phyloP scores from a whole-genome alignment of 2,329 filamentous ascomycete species.

The Alternaria rosae region DNA sequence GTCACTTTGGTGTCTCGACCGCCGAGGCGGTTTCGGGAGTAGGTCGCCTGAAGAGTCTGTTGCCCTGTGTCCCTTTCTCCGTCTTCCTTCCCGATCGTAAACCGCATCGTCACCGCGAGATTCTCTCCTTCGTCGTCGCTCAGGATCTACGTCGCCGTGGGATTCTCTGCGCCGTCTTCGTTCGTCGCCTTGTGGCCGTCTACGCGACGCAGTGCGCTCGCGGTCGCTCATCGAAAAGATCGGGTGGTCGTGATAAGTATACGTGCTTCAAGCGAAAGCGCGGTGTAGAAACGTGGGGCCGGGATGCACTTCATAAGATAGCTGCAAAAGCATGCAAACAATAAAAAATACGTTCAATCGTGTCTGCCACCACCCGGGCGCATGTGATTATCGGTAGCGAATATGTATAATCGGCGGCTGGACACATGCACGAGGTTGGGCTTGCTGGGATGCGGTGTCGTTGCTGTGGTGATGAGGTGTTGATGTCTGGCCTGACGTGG shows the following conservation, averaged over 20 bases:
- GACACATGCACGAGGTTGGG: slow-evolving; percentile 25
- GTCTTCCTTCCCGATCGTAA: slow-evolving; percentile 38
- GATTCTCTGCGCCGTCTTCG: slow-evolving; percentile 41
- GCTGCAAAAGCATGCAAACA: slow-evolving; percentile 7
- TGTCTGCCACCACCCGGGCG: background rate
- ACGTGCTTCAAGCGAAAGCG: slow-evolving; percentile 4
- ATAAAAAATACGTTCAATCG: slow-evolving; percentile 5
- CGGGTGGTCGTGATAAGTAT: background rate
- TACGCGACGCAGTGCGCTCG: slow-evolving; percentile 30
- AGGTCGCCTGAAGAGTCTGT: slow-evolving; percentile 51
- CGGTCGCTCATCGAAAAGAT: slow-evolving; percentile 28
- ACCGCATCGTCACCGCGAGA: slow-evolving; percentile 25
- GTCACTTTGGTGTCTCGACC: slow-evolving; percentile 37
- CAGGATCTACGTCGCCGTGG: slow-evolving; percentile 32
- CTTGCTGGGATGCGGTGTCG: slow-evolving; percentile 18
- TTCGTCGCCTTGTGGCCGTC: slow-evolving; percentile 36
- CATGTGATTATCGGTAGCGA: slow-evolving; percentile 21
- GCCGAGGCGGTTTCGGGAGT: slow-evolving; percentile 35
- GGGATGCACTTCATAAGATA: slow-evolving; percentile 12
- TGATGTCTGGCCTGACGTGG: slow-evolving; percentile 38
- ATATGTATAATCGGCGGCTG: slow-evolving; percentile 36
- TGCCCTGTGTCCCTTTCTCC: slow-evolving; percentile 47
- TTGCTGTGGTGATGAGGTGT: slow-evolving; percentile 42
- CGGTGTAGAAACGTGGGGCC: slow-evolving; percentile 24
- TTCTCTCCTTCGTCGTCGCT: slow-evolving; percentile 29